Evolutionary conservation across 2,329 filamentous ascomycete genomes (phyloP).

Genomic region (Neofusicoccum umdonicola): DNA sequence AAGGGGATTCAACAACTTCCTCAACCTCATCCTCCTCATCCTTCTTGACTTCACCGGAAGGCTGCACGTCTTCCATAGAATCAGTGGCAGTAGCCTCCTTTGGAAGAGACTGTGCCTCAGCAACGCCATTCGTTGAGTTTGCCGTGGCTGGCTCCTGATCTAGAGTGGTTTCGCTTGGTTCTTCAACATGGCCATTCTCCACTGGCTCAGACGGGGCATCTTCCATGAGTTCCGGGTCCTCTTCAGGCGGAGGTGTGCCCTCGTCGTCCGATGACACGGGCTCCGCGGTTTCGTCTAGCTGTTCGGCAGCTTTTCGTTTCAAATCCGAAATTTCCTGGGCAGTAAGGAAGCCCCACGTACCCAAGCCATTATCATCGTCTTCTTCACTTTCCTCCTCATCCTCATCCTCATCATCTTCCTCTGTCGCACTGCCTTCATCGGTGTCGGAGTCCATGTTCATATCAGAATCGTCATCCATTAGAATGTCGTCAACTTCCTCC

Average conservation of each 20-base stretch:
- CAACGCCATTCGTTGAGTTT: not conserved
- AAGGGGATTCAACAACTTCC: slow-evolving; percentile 25
- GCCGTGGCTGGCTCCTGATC: not conserved
- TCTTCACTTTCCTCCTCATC: slow-evolving; percentile 45
- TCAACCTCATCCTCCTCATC: slow-evolving; percentile 19
- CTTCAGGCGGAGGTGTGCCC: not conserved
- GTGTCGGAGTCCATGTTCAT: slow-evolving; percentile 15
- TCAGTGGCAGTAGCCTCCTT: not conserved
- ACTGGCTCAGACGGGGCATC: not conserved
- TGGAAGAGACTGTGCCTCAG: not conserved
- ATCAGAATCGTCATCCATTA: slow-evolving; percentile 27
- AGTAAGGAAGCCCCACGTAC: slow-evolving; percentile 14
- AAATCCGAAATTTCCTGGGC: slow-evolving; percentile 11
- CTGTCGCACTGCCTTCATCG: slow-evolving; percentile 22
- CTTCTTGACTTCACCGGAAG: not conserved
- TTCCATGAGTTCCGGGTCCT: not conserved
- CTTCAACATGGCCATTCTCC: not conserved
- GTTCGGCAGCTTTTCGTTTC: slow-evolving; percentile 15
- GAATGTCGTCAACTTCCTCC: slow-evolving; percentile 41
- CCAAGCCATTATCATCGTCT: slow-evolving; percentile 23
- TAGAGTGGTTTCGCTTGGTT: not conserved
- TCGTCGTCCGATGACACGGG: slow-evolving; percentile 28
- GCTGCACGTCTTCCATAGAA: not conserved
- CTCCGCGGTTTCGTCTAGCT: slow-evolving; percentile 29
- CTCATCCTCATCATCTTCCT: slow-evolving; percentile 33